phyloP scores from a whole-genome alignment of 495 filamentous ascomycete genomes.

The Penicillium coffeae region DNA sequence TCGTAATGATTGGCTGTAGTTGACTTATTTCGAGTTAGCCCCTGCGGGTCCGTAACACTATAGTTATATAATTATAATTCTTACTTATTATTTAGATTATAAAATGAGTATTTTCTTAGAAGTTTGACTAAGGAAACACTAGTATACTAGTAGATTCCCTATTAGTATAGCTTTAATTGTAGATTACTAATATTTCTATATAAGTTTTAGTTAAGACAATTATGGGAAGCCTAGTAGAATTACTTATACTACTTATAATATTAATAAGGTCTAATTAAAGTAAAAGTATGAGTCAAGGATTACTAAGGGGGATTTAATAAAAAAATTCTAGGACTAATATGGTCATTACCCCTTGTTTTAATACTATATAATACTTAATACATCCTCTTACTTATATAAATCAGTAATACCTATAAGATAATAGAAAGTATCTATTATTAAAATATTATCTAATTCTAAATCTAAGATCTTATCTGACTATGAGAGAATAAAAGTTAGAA shows the following conservation, averaged over 20 bases:
- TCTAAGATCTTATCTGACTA: too few relatives aligned
- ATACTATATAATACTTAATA: too few relatives aligned
- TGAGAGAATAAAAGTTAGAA: not conserved
- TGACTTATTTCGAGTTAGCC: too few relatives aligned
- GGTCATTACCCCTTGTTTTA: too few relatives aligned
- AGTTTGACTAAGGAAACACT: constrained; percentile 6
- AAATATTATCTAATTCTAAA: too few relatives aligned
- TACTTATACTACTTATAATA: constrained; percentile 10
- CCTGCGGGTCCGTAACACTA: too few relatives aligned
- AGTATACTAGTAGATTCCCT: constrained; percentile 18
- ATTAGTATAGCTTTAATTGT: constrained; percentile 10
- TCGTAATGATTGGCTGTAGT: too few relatives aligned
- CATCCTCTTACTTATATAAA: too few relatives aligned
- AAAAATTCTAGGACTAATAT: too few relatives aligned
- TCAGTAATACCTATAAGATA: too few relatives aligned
- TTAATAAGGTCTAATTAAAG: not conserved
- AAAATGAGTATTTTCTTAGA: constrained; percentile 16
- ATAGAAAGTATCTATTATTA: too few relatives aligned
- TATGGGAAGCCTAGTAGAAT: constrained; percentile 7
- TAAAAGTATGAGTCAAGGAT: constrained; percentile 1
- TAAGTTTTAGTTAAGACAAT: constrained; percentile 11
- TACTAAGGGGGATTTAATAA: not conserved
- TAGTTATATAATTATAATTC: constrained; percentile 9
- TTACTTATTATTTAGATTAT: constrained; percentile 8
- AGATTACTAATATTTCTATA: constrained; percentile 4